These are phyloP conservation scores for Boletales sp. DNA, from an alignment of 768 basidiomycete genomes.

Conservation along the genomic window DNA sequence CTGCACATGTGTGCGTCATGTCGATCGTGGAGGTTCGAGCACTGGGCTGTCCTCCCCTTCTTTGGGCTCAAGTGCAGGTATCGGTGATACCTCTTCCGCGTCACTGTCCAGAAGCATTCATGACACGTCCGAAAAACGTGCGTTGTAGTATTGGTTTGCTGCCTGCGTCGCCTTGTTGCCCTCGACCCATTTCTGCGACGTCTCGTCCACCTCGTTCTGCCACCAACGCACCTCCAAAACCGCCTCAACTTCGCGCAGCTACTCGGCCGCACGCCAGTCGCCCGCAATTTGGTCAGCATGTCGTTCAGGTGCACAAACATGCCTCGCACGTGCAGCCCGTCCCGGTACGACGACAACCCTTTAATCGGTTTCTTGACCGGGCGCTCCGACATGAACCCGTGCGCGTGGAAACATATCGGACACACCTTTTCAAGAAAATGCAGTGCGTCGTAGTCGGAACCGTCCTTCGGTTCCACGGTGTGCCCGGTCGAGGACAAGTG, in stretches of 20 bases:
- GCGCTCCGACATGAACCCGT: slow-evolving; percentile 57
- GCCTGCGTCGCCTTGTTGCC: slow-evolving; percentile 73
- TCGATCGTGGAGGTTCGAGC: not conserved
- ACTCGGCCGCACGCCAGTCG: slow-evolving; percentile 68
- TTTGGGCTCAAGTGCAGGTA: slow-evolving; percentile 13
- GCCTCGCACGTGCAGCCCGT: slow-evolving; percentile 85
- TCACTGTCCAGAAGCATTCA: slow-evolving; percentile 11
- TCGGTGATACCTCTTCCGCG: slow-evolving; percentile 24
- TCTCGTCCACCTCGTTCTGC: slow-evolving; percentile 91
- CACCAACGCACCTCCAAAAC: slow-evolving; percentile 78
- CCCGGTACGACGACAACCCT: slow-evolving; percentile 86
- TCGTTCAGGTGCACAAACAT: slow-evolving; percentile 85
- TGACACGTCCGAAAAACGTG: slow-evolving; percentile 14
- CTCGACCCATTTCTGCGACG: slow-evolving; percentile 80
- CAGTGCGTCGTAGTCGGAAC: slow-evolving; percentile 93
- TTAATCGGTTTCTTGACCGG: slow-evolving; percentile 97
- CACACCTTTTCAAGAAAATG: slow-evolving; percentile 89
- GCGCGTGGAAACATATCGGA: no score
- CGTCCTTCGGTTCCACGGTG: slow-evolving; percentile 86
- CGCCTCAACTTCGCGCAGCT: slow-evolving; percentile 91
- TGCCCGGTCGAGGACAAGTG: slow-evolving; percentile 89
- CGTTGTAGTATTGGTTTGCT: slow-evolving; percentile 61
- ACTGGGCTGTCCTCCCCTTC: no score
- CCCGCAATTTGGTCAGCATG: slow-evolving; percentile 85
- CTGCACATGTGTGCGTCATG: slow-evolving; percentile 5